These are phyloP conservation scores for Starmerella geochares DNA, from an alignment of 805 yeast species.

Conservation along the genomic window DNA sequence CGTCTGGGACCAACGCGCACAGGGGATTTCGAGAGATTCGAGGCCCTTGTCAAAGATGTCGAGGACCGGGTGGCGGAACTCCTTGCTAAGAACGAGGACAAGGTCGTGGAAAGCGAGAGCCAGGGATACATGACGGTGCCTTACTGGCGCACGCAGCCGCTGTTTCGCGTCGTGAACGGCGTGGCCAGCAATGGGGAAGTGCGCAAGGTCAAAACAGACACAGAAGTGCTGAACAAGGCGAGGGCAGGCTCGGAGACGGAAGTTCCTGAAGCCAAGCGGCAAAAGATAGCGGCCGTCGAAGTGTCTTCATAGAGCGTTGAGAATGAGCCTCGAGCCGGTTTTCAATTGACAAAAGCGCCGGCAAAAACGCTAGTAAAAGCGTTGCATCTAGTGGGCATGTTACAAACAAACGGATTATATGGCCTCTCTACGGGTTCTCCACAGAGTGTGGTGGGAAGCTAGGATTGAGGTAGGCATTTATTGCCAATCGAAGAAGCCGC, in stretches of 20 bases:
- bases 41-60: slow-evolving; percentile 50
- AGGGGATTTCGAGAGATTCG: slow-evolving; percentile 41
- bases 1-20: slow-evolving; percentile 49
- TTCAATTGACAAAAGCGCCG: no score
- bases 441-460: no score
- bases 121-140: slow-evolving; percentile 74
- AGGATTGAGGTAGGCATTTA: no score
- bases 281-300: not conserved
- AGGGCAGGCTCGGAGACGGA: not conserved
- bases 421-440: no score
- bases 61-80: slow-evolving; percentile 55
- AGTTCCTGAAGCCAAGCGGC: not conserved
- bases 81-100: slow-evolving; percentile 32
- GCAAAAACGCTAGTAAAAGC: no score
- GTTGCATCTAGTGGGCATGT: no score
- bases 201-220: slow-evolving; percentile 1
- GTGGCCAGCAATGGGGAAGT: slow-evolving; percentile 33
- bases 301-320: not conserved
- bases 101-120: slow-evolving; percentile 35
- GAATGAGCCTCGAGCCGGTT: no score
- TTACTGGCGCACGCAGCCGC: slow-evolving; percentile 94
- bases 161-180: slow-evolving; percentile 83
- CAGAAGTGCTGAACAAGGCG: not conserved
- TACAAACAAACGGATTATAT: no score
- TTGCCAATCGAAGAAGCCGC: no score